These are phyloP conservation scores for Xylaria castorea DNA, from an alignment of 495 filamentous ascomycete genomes.

Conservation along the genomic window DNA sequence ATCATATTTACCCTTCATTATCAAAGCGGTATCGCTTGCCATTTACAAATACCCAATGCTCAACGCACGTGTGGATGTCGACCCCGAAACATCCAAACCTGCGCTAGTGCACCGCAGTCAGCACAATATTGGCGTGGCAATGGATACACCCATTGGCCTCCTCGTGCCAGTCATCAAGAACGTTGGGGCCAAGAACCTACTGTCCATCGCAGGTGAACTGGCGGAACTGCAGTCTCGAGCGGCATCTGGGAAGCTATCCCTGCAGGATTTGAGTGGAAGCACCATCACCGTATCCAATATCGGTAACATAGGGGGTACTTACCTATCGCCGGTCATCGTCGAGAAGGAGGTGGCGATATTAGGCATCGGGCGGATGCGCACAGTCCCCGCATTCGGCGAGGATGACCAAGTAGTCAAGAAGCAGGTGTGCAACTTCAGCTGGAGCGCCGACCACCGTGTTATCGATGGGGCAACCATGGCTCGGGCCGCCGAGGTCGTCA, in stretches of 20 bases:
- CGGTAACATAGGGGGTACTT: constrained; percentile 93
- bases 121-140: constrained; percentile 96
- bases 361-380: constrained; percentile 80
- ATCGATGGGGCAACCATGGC: constrained; percentile 96
- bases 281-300: constrained; percentile 98
- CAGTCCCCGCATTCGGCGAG: constrained; percentile 73
- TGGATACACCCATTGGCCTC: constrained; percentile 90
- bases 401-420: constrained; percentile 64
- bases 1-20: constrained; percentile 89
- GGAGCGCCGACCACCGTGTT: constrained; percentile 95
- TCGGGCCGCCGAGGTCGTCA: constrained; percentile 80
- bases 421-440: constrained; percentile 85
- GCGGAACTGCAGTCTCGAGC: constrained; percentile 74
- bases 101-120: constrained; percentile 75
- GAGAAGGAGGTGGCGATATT: constrained; percentile 89
- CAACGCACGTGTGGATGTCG: constrained; percentile 79
- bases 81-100: constrained; percentile 59
- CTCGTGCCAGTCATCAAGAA: constrained; percentile 95
- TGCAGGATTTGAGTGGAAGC: constrained; percentile 80
- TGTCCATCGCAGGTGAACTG: constrained; percentile 79
- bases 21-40: constrained; percentile 91
- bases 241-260: constrained; percentile 72
- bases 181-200: constrained; percentile 74
- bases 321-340: constrained; percentile 89
- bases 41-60: constrained; percentile 82